Percentiles rank a stretch among this genome's conserved stretches.
phyloP scores from a whole-genome alignment of 768 basidiomycete genomes.

The Tricholoma saponaceum region DNA sequence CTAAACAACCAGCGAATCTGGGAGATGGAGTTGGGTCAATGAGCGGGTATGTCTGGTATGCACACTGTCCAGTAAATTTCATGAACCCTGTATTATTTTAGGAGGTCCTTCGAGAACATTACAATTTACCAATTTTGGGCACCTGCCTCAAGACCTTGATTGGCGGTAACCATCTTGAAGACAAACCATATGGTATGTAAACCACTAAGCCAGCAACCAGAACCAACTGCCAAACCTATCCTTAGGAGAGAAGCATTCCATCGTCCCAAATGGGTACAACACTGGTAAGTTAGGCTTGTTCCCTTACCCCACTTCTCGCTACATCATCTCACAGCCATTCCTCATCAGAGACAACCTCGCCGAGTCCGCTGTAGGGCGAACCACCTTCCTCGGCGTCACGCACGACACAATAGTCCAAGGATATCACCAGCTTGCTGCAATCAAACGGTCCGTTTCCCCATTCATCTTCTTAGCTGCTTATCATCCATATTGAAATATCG shows the following conservation, averaged over 20 bases:
- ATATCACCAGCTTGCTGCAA: slow-evolving; percentile 43
- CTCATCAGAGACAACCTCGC: slow-evolving; percentile 29
- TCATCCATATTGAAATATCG: neutral
- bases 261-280: slow-evolving; percentile 19
- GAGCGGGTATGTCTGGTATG: slow-evolving; percentile 20
- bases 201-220: too few species aligned
- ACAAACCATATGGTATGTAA: neutral
- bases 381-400: slow-evolving; percentile 26
- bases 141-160: slow-evolving; percentile 66
- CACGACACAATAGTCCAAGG: slow-evolving; percentile 35
- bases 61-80: neutral
- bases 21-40: slow-evolving; percentile 61
- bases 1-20: slow-evolving; percentile 55
- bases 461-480: neutral
- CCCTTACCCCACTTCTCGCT: neutral
- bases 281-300: slow-evolving; percentile 15
- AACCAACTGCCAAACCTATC: slow-evolving; percentile 17
- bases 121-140: slow-evolving; percentile 58
- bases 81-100: slow-evolving; percentile 26
- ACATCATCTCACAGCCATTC: neutral
- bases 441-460: slow-evolving; percentile 36
- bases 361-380: slow-evolving; percentile 29
- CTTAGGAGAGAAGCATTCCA: slow-evolving; percentile 13
- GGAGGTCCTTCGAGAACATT: slow-evolving; percentile 69
- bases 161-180: slow-evolving; percentile 66